phyloP scores from a whole-genome alignment of 192 early-diverging fungal species.

The Lunasporangiospora selenospora region DNA sequence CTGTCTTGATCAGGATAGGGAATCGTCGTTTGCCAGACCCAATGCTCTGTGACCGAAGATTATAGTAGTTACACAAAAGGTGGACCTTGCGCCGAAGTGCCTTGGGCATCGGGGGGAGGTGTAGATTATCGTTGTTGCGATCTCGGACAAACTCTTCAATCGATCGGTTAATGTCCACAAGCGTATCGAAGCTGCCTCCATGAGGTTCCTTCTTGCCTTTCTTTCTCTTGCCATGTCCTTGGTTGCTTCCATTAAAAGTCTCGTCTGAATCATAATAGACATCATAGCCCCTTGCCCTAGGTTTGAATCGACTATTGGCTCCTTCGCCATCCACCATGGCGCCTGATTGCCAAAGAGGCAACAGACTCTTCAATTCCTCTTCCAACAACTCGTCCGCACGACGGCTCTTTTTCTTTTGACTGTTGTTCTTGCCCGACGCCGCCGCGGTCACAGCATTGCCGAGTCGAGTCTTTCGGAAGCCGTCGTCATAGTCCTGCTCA shows the following conservation, averaged over 20 bases:
- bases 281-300: conserved; percentile 41
- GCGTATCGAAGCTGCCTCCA: conserved; percentile 24
- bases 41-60: conserved; percentile 52
- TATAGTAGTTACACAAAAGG: conserved; percentile 52
- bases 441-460: conserved; percentile 13
- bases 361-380: conserved; percentile 23
- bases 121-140: conserved; percentile 27
- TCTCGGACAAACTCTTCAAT: conserved; percentile 44
- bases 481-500: conserved; percentile 38
- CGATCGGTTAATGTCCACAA: conserved; percentile 34
- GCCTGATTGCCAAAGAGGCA: conserved; percentile 39
- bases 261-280: conserved; percentile 34
- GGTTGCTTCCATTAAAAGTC: conserved; percentile 13
- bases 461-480: conserved; percentile 34
- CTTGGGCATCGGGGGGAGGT: conserved; percentile 55
- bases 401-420: conserved; percentile 31
- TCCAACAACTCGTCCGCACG: conserved; percentile 28
- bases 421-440: conserved; percentile 18
- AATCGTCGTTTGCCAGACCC: conserved; percentile 49
- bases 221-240: conserved; percentile 5
- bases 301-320: conserved; percentile 17
- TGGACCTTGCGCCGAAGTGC: conserved; percentile 52
- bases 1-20: conserved; percentile 53
- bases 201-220: conserved; percentile 37
- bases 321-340: conserved; percentile 36